Evolutionary conservation across 129 eudicot species (phyloP), one percentile per base, ranked within the genome.

Genomic region (Calendula officinalis): DNA sequence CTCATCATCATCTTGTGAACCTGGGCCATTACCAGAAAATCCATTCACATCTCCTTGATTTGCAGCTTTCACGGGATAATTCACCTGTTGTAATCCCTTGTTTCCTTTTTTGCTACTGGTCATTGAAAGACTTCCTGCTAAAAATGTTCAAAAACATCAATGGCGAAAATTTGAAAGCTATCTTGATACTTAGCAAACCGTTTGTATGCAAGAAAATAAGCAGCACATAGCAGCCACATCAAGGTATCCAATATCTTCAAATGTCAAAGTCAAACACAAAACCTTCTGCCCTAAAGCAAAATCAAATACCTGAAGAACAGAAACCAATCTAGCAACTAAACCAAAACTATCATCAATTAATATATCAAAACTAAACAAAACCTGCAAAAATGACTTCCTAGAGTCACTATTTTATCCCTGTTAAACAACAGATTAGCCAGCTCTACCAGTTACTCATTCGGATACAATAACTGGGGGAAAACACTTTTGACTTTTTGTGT

Each of bases 121-220:
- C 92, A 88, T 84, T 13, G 74, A 74, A 51, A 68, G 42, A 52
- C 77, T 58, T 51, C 84, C 90, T 78, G 86, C 66, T 81, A 83
- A 77, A 27, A 50, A 77, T 66, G 73, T 76, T 62, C 71, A 67
- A 46, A 81, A 67, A 73, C 67, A 70, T 78, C 60, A 71, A 62
- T 34, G 73, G 60, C 54, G 67, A 74, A 43, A 10, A 40, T 41
- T 56, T 71, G 6, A 46, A 54, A 67, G 57, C 64, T 9, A 57
- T 59, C 64, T 47, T 5, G 44, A 64, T 12, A 72, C 60, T 60
- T 3, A 34, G 55, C 68, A 70, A 43, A 64, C 78, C 69, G 72
- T 71, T 48, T 72, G 56, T 66, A 78, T 70, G 62, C 62, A 64
- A 70, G 51, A 60, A 75, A 60, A 74, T 40, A 75, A 51, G 78